A percentile compares a stretch with the other conserved stretches of the same genome.
Conservation (phyloP, 306 rosid genomes). For the Trifolium pratense region DNA sequence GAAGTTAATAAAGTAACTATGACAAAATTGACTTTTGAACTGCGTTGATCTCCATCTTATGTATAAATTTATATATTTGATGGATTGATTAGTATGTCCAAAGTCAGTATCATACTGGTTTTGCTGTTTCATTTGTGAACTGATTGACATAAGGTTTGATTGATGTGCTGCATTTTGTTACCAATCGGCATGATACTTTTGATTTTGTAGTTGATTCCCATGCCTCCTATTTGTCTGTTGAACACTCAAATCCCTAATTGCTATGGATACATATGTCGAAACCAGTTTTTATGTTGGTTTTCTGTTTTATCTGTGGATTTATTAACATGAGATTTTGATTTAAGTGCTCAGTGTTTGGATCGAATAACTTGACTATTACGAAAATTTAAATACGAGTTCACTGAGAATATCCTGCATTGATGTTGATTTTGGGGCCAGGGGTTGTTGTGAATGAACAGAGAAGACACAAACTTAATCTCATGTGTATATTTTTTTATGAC, state of each 20-base stretch:
- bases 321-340: slow-evolving; percentile 7
- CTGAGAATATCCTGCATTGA: slow-evolving; percentile 27
- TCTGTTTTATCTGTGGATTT: slow-evolving; percentile 29
- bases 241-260: slow-evolving; percentile 1
- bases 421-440: not conserved
- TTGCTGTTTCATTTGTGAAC: slow-evolving; percentile 28
- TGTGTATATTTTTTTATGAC: not conserved
- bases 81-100: not conserved
- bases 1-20: not conserved
- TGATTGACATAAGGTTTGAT: slow-evolving; percentile 7
- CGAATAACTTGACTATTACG: slow-evolving; percentile 21
- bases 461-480: slow-evolving; percentile 17
- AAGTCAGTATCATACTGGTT: not conserved
- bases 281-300: slow-evolving; percentile 18
- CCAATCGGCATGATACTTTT: slow-evolving; percentile 15
- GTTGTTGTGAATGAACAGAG: slow-evolving; percentile 17
- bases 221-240: slow-evolving; percentile 21
- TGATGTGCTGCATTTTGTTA: slow-evolving; percentile 26
- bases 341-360: slow-evolving; percentile 25
- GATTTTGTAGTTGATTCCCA: slow-evolving; percentile 13
- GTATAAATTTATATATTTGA: not conserved
- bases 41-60: not conserved
- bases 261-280: not conserved
- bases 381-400: slow-evolving; percentile 20
- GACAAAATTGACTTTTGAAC: not conserved